Base-by-base conservation (phyloP, 1,284 basidiomycete species). In the Naganishia albida region DNA sequence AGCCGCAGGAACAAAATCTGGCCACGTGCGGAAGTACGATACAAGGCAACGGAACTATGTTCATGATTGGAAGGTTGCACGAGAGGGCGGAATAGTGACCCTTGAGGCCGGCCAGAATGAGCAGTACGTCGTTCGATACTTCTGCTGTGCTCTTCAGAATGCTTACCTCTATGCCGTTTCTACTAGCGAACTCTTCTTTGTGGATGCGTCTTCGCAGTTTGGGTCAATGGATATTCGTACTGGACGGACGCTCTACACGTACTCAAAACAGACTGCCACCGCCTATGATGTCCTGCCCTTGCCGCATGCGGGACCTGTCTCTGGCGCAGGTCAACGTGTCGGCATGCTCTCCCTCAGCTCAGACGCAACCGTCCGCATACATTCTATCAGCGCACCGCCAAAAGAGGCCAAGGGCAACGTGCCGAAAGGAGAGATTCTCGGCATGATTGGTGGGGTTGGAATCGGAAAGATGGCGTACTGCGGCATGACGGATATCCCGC, bases 1-100 rank as follows among this genome's bases (percentile, higher is more conserved):
- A 18, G 80, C 88, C 8, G 85, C 86, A 15, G 92, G 92, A 0
- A 93, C 90, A 0, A 85, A 87, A 66, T 80, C 86, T 43, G 92
- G 92, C 10, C 84, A 88, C 69, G 80, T 94, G 2, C 83, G 89
- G 62, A 82, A 86, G 56, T 94, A 93, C 74, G 92, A 94, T 73
- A 90, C 87, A 2, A 85, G 90, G 52, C 87, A 86, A 34, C 84
- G 86, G 26, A 84, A 86, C 64, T 90, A 90, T 4, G 67, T 72
- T 4, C 64, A 62, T 7, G 74, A 78, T 54, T 79, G 77, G 77
- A 77, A 78, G 65, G 70, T 76, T 7, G 77, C 77, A 13, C 65
- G 72, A 46, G 78, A 80, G 40, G 88, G 87, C n/a, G 89, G 89
- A 8, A 79, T 93, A 8, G 84, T 82, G 62, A 73, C 80, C 12